Conservation (phyloP, 2,329 filamentous ascomycete genomes). For the Xylaria sp. region DNA sequence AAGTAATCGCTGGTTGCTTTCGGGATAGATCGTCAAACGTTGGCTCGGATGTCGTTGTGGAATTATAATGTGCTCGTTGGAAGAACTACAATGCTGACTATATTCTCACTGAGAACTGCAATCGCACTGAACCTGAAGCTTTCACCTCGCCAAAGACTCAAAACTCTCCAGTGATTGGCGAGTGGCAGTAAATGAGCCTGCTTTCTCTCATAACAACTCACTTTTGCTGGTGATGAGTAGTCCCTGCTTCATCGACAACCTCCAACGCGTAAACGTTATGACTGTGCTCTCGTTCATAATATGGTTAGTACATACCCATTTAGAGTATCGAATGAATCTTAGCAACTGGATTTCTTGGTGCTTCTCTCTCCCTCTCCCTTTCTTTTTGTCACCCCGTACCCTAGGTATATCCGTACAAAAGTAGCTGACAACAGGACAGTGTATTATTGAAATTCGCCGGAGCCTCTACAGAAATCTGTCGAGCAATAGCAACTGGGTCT, state of each 20-base stretch:
- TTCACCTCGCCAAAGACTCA: neutral
- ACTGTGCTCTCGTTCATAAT: neutral
- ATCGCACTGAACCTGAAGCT: neutral
- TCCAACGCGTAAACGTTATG: neutral
- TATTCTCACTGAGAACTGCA: neutral
- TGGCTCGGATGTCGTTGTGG: neutral
- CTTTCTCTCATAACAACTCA: neutral
- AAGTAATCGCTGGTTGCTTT: neutral
- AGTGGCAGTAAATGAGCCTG: neutral
- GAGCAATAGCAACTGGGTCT: neutral
- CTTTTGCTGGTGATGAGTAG: neutral
- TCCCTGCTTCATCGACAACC: neutral
- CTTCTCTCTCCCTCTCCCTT: too few species aligned
- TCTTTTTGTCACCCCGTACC: too few species aligned
- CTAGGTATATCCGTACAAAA: too few species aligned
- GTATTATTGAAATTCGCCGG: neutral
- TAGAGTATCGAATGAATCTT: neutral
- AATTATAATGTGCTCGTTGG: neutral
- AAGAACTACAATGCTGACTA: neutral
- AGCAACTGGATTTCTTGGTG: neutral
- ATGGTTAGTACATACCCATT: neutral
- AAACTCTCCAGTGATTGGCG: neutral
- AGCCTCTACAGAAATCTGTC: neutral
- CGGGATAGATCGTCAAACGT: neutral
- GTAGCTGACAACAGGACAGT: neutral